A percentile compares a stretch with the other conserved stretches of the same genome.
Conservation (phyloP, 1,139 yeast species). For the Blastobotrys raffinosifermentans region DNA sequence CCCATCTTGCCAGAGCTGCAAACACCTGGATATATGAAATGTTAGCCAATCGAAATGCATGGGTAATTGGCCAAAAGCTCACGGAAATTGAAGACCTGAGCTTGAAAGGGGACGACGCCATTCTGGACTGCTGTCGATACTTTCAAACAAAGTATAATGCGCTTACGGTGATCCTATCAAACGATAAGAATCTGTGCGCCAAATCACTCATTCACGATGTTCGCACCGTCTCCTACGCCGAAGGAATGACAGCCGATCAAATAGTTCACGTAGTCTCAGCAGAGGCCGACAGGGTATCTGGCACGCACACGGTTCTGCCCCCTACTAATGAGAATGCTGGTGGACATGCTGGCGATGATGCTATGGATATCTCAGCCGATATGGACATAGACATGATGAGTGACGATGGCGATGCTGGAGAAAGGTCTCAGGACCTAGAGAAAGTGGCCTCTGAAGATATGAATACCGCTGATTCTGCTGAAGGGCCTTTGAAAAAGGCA, state of each 20-base stretch:
- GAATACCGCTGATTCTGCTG: conserved; percentile 4
- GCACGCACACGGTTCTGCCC: background rate
- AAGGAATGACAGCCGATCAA: conserved; percentile 52
- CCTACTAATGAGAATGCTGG: too few species aligned
- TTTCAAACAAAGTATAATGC: conserved; percentile 40
- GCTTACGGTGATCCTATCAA: conserved; percentile 60
- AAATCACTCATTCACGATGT: conserved; percentile 67
- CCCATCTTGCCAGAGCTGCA: conserved; percentile 58
- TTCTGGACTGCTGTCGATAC: conserved; percentile 76
- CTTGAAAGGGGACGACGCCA: conserved; percentile 67
- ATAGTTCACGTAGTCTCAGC: conserved; percentile 43
- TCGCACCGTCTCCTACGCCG: conserved; percentile 59
- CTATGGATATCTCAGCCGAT: conserved; percentile 3
- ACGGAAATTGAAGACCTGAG: conserved; percentile 44
- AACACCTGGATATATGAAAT: conserved; percentile 70
- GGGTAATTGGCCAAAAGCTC: conserved; percentile 60
- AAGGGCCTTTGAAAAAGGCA: conserved; percentile 2
- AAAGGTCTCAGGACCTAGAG: too few species aligned
- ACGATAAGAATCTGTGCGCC: conserved; percentile 76
- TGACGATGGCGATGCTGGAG: conserved; percentile 2
- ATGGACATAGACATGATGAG: conserved; percentile 1
- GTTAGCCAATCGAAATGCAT: conserved; percentile 46
- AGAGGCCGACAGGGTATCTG: conserved; percentile 15
- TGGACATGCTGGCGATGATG: conserved; percentile 1
- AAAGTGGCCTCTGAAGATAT: conserved; percentile 4